Percentiles rank a stretch among this genome's conserved stretches.
Conservation (phyloP, 108 stramenopile genomes). For the Parietichytrium sp. region DNA sequence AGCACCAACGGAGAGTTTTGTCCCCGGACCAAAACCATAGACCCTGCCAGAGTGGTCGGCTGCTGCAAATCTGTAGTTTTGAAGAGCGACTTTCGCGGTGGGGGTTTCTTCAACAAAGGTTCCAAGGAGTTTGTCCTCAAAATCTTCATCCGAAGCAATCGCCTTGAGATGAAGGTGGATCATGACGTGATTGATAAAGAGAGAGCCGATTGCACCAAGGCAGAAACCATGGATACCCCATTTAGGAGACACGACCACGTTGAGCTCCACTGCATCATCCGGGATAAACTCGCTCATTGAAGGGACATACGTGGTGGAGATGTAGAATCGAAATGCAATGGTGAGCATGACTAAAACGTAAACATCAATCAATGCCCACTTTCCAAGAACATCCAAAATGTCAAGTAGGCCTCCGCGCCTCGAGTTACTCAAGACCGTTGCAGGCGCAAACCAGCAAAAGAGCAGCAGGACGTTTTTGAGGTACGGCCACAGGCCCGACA, state of each 20-base stretch:
- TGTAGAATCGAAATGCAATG: not conserved
- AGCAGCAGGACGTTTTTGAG: not conserved
- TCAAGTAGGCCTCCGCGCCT: not conserved
- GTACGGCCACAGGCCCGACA: not conserved
- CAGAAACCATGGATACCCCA: not conserved
- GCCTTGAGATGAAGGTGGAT: not conserved
- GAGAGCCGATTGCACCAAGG: not conserved
- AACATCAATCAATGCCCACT: not conserved
- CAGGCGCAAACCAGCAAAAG: not conserved
- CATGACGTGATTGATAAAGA: not conserved
- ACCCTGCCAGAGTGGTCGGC: not conserved
- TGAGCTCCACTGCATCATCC: not conserved
- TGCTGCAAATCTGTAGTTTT: not conserved
- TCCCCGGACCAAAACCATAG: not conserved
- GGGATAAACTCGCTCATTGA: not conserved
- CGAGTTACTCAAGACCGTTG: not conserved
- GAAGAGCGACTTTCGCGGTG: not conserved
- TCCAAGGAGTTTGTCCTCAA: no score
- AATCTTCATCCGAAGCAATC: not conserved
- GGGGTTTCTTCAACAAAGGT: not conserved
- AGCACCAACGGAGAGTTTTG: not conserved
- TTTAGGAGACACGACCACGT: not conserved
- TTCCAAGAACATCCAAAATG: not conserved
- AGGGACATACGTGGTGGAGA: not conserved
- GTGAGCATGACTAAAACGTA: not conserved